Evolutionary conservation across 2,329 filamentous ascomycete species (phyloP), one percentile per base, ranked within the genome.

Genomic region (Aspergillus unguis): DNA sequence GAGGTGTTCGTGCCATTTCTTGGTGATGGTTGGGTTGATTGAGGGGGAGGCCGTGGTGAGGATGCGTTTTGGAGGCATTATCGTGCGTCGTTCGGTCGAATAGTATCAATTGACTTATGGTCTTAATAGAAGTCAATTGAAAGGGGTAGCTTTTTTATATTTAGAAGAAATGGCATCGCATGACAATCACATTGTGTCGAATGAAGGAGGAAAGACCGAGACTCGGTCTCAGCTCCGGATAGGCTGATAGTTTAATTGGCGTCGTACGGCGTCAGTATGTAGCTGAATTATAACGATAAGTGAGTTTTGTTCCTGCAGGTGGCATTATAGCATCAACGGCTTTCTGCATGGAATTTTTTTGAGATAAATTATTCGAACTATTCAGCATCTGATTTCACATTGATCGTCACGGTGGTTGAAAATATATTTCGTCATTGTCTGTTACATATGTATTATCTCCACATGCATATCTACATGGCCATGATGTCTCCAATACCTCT

Each of bases 1-100:
- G 29, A 84, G 53, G 64, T 75, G 62, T 11, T 66, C 50, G 59
- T 73, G 64, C 75, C 75, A 53, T 77, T 62, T 65, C 64, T 52
- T 69, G 67, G 4, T 57, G 42, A 29, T 48, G 42, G 31, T 50
- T 45, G 41, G 36, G n/a, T 32, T 23, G 35, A 38, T 25, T 11
- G 52, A 46, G 32, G 38, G 25, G 27, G 52, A 11, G 53, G 57
- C 26, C 52, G 54, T 45, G 54, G 57, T 38, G 44, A 59, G 44
- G 58, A 60, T 44, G 58, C 55, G 57, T 51, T 55, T 31, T 47
- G 45, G 36, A 35, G 47, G 31, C 35, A 38, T 50, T 46, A 6
- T 41, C 26, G 9, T 44, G 38, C 17, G 17, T 3, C 29, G 17
- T 9, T 5, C 9, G 10, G 11, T 38, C 9, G 17, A 28, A 6